Evolutionary conservation across 441 rosid species (phyloP).

Genomic region (Adansonia rubrostipa): DNA sequence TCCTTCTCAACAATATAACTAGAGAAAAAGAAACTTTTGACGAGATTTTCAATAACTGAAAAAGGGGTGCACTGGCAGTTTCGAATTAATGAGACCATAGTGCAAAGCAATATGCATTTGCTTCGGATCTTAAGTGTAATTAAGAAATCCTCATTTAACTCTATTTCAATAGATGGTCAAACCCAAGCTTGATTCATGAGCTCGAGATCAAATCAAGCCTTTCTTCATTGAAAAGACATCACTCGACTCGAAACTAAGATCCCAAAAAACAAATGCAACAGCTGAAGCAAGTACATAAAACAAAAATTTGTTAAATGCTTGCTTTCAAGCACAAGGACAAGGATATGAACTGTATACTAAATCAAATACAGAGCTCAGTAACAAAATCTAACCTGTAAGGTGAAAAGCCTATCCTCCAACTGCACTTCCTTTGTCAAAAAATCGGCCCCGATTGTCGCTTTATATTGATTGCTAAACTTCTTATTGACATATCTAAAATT

Average conservation of each 20-base stretch:
- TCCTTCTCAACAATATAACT: not conserved
- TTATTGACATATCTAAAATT: conserved; percentile 70
- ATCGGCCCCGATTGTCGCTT: conserved; percentile 79
- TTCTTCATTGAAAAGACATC: not conserved
- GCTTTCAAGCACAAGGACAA: not conserved
- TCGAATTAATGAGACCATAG: not conserved
- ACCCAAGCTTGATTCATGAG: not conserved
- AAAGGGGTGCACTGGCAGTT: not conserved
- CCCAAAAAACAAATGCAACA: conserved; percentile 15
- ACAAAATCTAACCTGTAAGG: conserved; percentile 58
- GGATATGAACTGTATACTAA: not conserved
- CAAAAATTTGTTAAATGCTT: not conserved
- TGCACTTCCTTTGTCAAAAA: conserved; percentile 79
- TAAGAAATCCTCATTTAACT: not conserved
- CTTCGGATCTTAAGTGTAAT: not conserved
- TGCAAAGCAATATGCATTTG: conserved; percentile 18
- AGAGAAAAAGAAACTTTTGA: not conserved
- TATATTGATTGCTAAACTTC: conserved; percentile 83
- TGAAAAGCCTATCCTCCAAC: conserved; percentile 74
- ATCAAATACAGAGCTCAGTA: not conserved
- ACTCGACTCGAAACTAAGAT: not conserved
- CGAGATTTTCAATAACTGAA: not conserved
- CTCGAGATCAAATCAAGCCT: not conserved
- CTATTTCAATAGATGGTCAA: not conserved
- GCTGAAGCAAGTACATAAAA: not conserved